A percentile compares a stretch with the other conserved stretches of the same genome.
phyloP scores from a whole-genome alignment of 768 basidiomycete genomes.

The Boletus sp. region DNA sequence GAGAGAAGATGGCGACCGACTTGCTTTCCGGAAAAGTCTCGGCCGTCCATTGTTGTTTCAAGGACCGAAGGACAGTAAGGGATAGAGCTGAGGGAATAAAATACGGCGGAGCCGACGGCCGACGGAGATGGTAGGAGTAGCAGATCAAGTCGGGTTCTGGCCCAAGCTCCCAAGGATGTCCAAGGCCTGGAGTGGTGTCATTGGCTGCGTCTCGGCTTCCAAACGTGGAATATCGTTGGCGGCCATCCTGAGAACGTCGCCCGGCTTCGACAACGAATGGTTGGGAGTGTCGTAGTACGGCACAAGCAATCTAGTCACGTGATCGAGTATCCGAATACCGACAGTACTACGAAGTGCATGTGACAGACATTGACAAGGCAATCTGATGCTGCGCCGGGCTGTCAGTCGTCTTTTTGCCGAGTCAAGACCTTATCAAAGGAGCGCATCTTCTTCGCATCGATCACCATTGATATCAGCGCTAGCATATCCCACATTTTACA shows the following conservation, averaged over 20 bases:
- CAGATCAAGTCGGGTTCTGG: not conserved
- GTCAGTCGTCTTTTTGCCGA: conserved; percentile 1
- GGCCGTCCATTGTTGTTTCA: conserved; percentile 13
- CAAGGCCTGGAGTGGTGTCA: too few relatives aligned
- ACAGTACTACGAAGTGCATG: not conserved
- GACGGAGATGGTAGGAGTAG: not conserved
- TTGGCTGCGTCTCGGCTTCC: too few relatives aligned
- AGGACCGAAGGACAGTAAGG: not conserved
- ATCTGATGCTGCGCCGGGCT: conserved; percentile 9
- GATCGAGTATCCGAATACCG: not conserved
- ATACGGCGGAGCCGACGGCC: too few relatives aligned
- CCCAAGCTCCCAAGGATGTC: too few relatives aligned
- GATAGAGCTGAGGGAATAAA: not conserved
- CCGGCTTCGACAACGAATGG: too few relatives aligned
- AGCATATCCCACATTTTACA: not conserved
- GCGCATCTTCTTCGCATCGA: conserved; percentile 9
- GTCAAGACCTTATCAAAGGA: conserved; percentile 12
- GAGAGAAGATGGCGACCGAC: conserved; percentile 63
- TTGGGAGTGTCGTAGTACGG: too few relatives aligned
- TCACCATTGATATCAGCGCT: not conserved
- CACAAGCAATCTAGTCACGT: not conserved
- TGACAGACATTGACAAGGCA: not conserved
- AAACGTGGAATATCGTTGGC: too few relatives aligned
- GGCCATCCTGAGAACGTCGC: too few relatives aligned
- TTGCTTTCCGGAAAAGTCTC: conserved; percentile 46